Base-by-base conservation (phyloP, 176 grass and related monocot species). In the Cenchrus purpureus region DNA sequence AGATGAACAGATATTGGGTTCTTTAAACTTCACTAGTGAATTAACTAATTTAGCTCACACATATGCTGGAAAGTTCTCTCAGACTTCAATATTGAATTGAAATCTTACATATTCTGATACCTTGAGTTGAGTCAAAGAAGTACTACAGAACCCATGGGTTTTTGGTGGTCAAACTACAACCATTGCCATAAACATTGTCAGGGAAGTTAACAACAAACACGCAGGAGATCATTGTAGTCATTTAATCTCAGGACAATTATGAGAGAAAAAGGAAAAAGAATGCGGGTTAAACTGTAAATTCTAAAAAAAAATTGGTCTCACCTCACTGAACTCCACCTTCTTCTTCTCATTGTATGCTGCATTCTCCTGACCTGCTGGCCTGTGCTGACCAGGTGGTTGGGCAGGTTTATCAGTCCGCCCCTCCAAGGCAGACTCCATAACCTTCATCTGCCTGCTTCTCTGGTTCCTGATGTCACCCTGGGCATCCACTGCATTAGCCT, bases 291-390 rank as follows among this genome's bases (percentile, higher is more conserved):
- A 56, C 2, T 50, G 14, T 6, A 19, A 37, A 31, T 37, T 14
- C 28, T 75, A 13, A 34, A 60, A 13, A 34, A 60, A 63, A 25
- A 63, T 25, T 79, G 12, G 19, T 22, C 14, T 52, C 19, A 84
- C 87, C 67, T 89, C 28, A 5, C 46, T 73, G 16, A 67, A 73
- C 25, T 19, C 75, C 44, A 32, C n/a, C 44, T 16, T 19, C 71
- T 49, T 81, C 78, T 75, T 60, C 50, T 50, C 60, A 34, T 64
- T 49, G 19, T 29, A 37, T 4, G 19, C 14, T 50, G 76, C 8
- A 11, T 70, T 70, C 4, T 85, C 77, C 45, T 8, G 44, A 80
- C 6, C 25, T 8, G 22, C 11, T 2, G 12, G 45, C 10, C 3
- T 74, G 44, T n/a, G 5, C 22, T 54, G 57, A 59, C 57, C 20